Evolutionary conservation across 2,329 filamentous ascomycete species (phyloP), one percentile per base, ranked within the genome.

Genomic region (Alternaria viburni): DNA sequence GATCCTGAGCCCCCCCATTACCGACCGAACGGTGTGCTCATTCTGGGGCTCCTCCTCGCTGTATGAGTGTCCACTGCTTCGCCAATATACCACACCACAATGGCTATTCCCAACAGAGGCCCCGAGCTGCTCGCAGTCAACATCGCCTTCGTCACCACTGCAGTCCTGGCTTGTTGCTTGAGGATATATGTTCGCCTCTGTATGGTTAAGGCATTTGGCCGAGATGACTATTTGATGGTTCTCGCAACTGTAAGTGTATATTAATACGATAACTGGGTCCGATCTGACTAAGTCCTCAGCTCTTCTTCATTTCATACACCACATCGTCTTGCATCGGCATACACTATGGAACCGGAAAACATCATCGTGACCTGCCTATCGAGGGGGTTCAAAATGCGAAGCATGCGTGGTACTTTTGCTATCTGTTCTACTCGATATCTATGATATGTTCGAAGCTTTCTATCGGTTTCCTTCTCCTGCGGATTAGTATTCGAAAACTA

Each of bases 221-320:
- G 70, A 15, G 77, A 80, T 59, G 77, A 80, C 59, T 79, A 72
- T 64, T 62, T 80, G 6, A 80, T 80, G 77, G 69, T 72, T 6
- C 15, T 72, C 8, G 74, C 77, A 17, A 70, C 68, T 41, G 77
- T 79, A 57, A 67, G 74, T 66, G 8, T 28, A n/a, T 6, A 10
- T 11, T 17, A 23, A 15, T 32, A 46, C 8, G 8, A 51, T 41
- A 45, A 19, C 6, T 12, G 5, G 7, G 2, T 12, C 25, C 28
- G 25, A 15, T 21, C 43, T 65, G 64, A 61, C 69, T 43, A n/a
- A 13, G 17, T 17, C 6, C 26, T 28, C 49, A 74, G 74, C 15
- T 74, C 5, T 69, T 70, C 55, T 76, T 74, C 62, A 56, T 73
- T 5, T 57, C 65, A 3, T 78, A 78, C 50, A 59, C 45, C 12